phyloP scores from a whole-genome alignment of 2,329 filamentous ascomycete genomes.

The Exutisphaerella laricina region DNA sequence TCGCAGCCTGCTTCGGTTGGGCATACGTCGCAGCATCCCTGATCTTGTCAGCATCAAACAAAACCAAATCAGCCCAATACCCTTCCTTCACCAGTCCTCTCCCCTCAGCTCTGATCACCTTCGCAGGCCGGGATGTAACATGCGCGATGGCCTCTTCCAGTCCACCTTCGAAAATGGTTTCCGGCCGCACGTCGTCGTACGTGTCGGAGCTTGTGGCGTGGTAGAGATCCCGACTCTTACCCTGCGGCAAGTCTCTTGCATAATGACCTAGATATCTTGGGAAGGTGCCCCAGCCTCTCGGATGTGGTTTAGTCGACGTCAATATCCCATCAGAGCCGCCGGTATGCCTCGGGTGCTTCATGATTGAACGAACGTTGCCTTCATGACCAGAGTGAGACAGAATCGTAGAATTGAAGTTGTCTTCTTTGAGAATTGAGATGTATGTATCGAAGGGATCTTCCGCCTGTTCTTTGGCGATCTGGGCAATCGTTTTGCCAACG shows the following conservation, averaged over 20 bases:
- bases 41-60: slow-evolving; percentile 24
- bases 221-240: slow-evolving; percentile 23
- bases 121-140: slow-evolving; percentile 24
- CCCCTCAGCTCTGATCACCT: slow-evolving; percentile 20
- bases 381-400: slow-evolving; percentile 27
- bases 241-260: slow-evolving; percentile 21
- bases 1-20: slow-evolving; percentile 23
- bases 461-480: slow-evolving; percentile 22
- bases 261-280: slow-evolving; percentile 28
- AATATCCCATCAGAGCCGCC: slow-evolving; percentile 28
- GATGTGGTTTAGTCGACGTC: slow-evolving; percentile 28
- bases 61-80: slow-evolving; percentile 25
- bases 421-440: slow-evolving; percentile 24
- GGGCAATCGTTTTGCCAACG: slow-evolving; percentile 26
- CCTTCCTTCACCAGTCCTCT: slow-evolving; percentile 24
- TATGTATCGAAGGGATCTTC: slow-evolving; percentile 26
- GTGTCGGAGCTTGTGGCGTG: slow-evolving; percentile 11
- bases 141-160: slow-evolving; percentile 27
- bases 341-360: slow-evolving; percentile 26
- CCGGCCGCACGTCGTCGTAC: slow-evolving; percentile 20
- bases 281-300: slow-evolving; percentile 29
- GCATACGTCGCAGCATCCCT: slow-evolving; percentile 26
- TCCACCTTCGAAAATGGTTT: slow-evolving; percentile 26
- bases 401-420: slow-evolving; percentile 27
- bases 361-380: slow-evolving; percentile 26